Evolutionary conservation across 331 rosid genomes (phyloP), one percentile per base, ranked within the genome.

Genomic region (Rhamnella rubrinervis): DNA sequence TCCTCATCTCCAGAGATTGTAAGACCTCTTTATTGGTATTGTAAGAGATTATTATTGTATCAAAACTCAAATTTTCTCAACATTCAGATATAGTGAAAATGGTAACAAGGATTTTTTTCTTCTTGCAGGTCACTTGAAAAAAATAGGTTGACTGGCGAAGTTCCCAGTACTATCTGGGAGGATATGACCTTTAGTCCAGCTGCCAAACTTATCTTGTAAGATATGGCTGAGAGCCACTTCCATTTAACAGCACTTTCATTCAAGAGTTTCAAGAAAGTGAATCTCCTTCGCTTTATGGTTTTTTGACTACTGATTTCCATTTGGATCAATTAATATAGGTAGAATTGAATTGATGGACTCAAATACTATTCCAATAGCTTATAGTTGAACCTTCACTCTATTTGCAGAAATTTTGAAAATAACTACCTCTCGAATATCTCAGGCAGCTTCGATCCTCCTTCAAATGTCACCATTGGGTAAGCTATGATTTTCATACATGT

Each of bases 1-100:
- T 70, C 75, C 75, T 19, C 12, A 31, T 6, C 75, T 70, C 46
- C 75, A 70, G 44, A 70, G 41, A 70, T 59, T 70, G 75, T 70
- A 59, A 59, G 73, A 68, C 44, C 38, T 7, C 47, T 40, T 2
- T 40, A 5, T 11, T 0, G 47, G 8, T 44, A 0, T 44, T 44
- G 49, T 44, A 23, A 23, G 23, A 23, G 15, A 21, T 23, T 14
- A 14, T 21, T 15, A 16, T 9, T 65, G 8, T 25, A 0, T 2
- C 7, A 15, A 15, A 14, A 4, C 20, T 17, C 11, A 31, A 21
- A 38, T 10, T 6, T 0, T 15, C 17, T 61, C 47, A 31, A 17
- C 8, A 15, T 38, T 20, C 1, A 0, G 37, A 23, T 17, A 5
- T 13, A 31, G 35, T 6, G 2, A n/a, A 56, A n/a, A n/a, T 5